Base-by-base conservation (phyloP, 2,329 filamentous ascomycete species). In the Aureobasidium sp. region DNA sequence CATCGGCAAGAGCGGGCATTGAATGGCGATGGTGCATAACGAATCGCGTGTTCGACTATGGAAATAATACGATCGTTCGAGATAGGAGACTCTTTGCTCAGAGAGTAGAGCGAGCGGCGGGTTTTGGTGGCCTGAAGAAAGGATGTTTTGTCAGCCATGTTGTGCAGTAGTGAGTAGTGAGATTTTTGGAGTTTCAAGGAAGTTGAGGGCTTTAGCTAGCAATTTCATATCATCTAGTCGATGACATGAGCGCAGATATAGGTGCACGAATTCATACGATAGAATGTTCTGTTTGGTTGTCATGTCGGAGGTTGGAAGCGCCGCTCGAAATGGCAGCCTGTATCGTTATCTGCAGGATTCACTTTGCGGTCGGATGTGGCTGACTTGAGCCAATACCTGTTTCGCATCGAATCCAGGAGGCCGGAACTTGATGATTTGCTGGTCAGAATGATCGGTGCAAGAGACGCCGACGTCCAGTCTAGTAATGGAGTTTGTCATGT, bases 1-100 rank as follows among this genome's bases (percentile, higher is more conserved):
- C 62, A 65, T 46, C 70, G 68, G 34, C 66, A 60, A 64, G 67
- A 70, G 41, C 69, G 70, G n/a, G 69, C 67, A 57, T 72, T 70
- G 68, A 71, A 72, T 5, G 70, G 65, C 2, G 68, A 70, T 20
- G 69, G 70, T 7, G 67, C 65, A 51, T 71, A 65, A 23, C 67
- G 67, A 32, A 72, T 62, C 0, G 68, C 67, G 15, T 70, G 63
- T 29, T 67, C 63, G 12, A 71, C 65, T 27, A 72, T 65, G 34
- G 69, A 66, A 23, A 67, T 44, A 47, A 72, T 72, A 42, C 68
- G 67, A 9, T 62, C 61, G 52, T 70, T 67, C 10, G 69, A 62
- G 46, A 71, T 68, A 20, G 68, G 63, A 1, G 66, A 68, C 15
- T 64, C 64, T 37, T 70, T 70, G 7, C 64, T 59, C 17, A 71